Conservation (phyloP, 169 alveolate species). For the Theileria sp. region DNA sequence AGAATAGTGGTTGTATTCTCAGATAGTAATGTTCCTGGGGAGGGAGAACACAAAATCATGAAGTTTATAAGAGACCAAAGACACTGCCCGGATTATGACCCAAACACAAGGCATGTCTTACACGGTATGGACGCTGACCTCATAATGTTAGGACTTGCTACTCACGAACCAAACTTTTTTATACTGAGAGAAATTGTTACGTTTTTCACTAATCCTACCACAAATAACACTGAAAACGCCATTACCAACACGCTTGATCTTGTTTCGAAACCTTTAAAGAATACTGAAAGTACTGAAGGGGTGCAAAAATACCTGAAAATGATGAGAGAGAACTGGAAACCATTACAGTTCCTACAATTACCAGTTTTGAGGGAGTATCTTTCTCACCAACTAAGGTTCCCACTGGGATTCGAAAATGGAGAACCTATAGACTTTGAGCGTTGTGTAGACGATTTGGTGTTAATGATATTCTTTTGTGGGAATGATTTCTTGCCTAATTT, state of each 20-base stretch:
- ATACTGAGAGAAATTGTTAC: slow-evolving; percentile 91
- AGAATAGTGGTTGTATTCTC: slow-evolving; percentile 90
- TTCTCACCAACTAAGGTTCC: slow-evolving; percentile 67
- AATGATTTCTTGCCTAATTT: slow-evolving; percentile 96
- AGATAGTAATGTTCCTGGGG: slow-evolving; percentile 98
- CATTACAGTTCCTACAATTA: slow-evolving; percentile 77
- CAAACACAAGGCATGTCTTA: slow-evolving; percentile 94
- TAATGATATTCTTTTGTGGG: slow-evolving; percentile 95
- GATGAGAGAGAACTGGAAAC: slow-evolving; percentile 77
- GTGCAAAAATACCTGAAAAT: slow-evolving; percentile 39
- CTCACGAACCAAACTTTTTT: slow-evolving; percentile 93
- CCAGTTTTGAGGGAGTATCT: slow-evolving; percentile 81
- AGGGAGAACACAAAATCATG: slow-evolving; percentile 99
- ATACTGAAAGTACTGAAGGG: not conserved
- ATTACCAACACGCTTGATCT: not conserved
- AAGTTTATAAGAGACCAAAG: slow-evolving; percentile 89
- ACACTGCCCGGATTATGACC: slow-evolving; percentile 77
- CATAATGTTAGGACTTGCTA: slow-evolving; percentile 94
- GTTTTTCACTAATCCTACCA: slow-evolving; percentile 29
- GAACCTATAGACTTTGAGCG: slow-evolving; percentile 87
- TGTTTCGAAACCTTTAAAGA: not conserved
- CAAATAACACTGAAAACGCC: slow-evolving; percentile 17
- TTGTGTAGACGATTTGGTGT: slow-evolving; percentile 93
- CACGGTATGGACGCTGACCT: slow-evolving; percentile 99
- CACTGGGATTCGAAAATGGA: slow-evolving; percentile 50